Conservation (phyloP, 2,329 filamentous ascomycete genomes). For the Tolypocladium tropicale region DNA sequence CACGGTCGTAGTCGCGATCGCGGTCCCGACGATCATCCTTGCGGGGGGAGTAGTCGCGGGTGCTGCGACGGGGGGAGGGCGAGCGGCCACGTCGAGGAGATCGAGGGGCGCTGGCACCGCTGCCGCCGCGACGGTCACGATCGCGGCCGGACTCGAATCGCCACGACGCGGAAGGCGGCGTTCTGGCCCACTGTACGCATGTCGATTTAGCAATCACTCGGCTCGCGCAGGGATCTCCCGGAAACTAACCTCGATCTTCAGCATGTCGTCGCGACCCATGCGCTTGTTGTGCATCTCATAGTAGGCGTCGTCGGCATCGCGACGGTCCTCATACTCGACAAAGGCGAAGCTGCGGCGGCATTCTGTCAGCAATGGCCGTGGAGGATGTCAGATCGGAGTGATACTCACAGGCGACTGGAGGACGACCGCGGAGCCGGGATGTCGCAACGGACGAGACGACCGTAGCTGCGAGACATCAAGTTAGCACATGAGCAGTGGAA, state of each 20-base stretch:
- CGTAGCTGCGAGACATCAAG: conserved; percentile 57
- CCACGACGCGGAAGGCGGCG: conserved; percentile 95
- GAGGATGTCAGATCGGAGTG: neutral
- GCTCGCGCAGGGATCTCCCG: neutral
- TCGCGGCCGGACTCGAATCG: conserved; percentile 89
- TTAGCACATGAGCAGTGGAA: conserved; percentile 32
- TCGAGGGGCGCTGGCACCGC: conserved; percentile 27
- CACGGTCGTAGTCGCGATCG: conserved; percentile 51
- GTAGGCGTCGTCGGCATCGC: conserved; percentile 97
- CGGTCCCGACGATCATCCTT: conserved; percentile 80
- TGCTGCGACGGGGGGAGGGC: conserved; percentile 66
- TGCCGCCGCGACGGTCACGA: conserved; percentile 49
- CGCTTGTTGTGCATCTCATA: conserved; percentile 99
- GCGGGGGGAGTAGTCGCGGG: conserved; percentile 73
- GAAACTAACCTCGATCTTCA: conserved; percentile 86
- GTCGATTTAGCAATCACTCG: conserved; percentile 2
- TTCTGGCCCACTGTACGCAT: conserved; percentile 82
- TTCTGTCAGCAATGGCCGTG: neutral
- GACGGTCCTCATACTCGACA: conserved; percentile 96
- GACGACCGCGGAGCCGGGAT: conserved; percentile 94
- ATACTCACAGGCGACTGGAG: conserved; percentile 83
- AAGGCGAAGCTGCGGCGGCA: conserved; percentile 67
- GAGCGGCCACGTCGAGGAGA: conserved; percentile 62
- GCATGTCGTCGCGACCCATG: conserved; percentile 83
- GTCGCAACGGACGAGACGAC: conserved; percentile 93